Conservation (phyloP, 2,329 filamentous ascomycete genomes). For the Pestalotiopsis sp. region DNA sequence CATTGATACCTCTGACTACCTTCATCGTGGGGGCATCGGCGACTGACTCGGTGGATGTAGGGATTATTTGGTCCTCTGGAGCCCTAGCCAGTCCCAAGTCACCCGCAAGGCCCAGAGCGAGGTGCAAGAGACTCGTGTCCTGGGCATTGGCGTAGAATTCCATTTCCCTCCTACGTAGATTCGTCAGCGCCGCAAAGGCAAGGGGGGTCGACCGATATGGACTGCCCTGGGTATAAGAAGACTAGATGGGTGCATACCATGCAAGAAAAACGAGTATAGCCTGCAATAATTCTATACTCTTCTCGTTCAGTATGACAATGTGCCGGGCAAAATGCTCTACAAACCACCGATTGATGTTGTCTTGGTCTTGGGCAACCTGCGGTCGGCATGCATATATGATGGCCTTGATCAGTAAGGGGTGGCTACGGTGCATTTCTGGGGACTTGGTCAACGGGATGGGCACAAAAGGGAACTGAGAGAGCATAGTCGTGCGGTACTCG, state of each 20-base stretch:
- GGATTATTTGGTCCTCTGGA: background rate
- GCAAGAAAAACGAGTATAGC: background rate
- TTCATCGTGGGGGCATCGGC: background rate
- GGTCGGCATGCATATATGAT: background rate
- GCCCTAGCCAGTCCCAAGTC: background rate
- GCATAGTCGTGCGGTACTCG: background rate
- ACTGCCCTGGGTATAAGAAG: background rate
- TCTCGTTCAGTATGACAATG: background rate
- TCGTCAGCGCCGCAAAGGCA: background rate
- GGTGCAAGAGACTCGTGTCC: background rate
- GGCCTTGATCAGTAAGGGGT: background rate
- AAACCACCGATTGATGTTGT: background rate
- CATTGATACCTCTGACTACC: background rate
- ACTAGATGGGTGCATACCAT: background rate
- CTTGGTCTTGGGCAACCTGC: background rate
- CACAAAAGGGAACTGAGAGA: constrained; percentile 1
- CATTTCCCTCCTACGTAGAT: background rate
- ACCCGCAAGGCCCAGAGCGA: background rate
- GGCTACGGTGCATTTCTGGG: background rate
- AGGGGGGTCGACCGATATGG: background rate
- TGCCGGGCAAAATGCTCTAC: background rate
- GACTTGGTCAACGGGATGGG: background rate
- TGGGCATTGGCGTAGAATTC: background rate
- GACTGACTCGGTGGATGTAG: background rate
- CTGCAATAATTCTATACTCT: background rate